Percentiles rank a stretch among this genome's conserved stretches.
phyloP scores from a whole-genome alignment of 2,329 filamentous ascomycete species.

The Sodiomyces alkalinus region DNA sequence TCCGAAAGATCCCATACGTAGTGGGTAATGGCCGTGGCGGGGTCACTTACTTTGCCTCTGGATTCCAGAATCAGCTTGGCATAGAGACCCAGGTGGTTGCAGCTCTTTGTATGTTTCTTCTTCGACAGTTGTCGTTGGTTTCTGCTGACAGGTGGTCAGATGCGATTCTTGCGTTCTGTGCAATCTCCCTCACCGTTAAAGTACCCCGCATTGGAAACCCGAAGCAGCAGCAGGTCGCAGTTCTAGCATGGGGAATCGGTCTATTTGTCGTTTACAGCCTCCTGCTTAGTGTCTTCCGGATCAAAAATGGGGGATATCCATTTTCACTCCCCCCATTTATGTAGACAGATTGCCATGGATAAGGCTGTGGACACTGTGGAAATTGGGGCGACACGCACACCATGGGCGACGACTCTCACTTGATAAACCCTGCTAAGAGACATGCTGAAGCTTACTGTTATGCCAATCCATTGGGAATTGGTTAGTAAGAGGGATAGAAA shows the following conservation, averaged over 20 bases:
- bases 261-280: slow-evolving; percentile 84
- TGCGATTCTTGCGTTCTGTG: slow-evolving; percentile 71
- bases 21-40: slow-evolving; percentile 71
- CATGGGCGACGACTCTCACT: no score
- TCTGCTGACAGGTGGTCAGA: slow-evolving; percentile 32
- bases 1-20: slow-evolving; percentile 89
- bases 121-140: no score
- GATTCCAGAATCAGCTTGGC: slow-evolving; percentile 88
- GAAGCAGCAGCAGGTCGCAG: slow-evolving; percentile 63
- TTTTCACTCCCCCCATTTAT: slow-evolving; percentile 88
- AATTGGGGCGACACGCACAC: no score
- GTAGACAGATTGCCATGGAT: no score
- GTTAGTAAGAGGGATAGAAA: no score
- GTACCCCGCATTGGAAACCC: slow-evolving; percentile 75
- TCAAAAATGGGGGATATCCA: slow-evolving; percentile 90
- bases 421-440: no score
- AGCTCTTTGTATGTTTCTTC: slow-evolving; percentile 61
- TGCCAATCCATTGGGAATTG: no score
- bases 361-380: no score
- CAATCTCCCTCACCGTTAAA: slow-evolving; percentile 82
- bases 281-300: slow-evolving; percentile 80
- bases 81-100: slow-evolving; percentile 93
- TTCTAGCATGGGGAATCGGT: slow-evolving; percentile 64
- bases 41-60: slow-evolving; percentile 76
- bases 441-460: no score